Evolutionary conservation across 2,329 filamentous ascomycete species (phyloP).

Genomic region (Tolypocladium pustulatum): DNA sequence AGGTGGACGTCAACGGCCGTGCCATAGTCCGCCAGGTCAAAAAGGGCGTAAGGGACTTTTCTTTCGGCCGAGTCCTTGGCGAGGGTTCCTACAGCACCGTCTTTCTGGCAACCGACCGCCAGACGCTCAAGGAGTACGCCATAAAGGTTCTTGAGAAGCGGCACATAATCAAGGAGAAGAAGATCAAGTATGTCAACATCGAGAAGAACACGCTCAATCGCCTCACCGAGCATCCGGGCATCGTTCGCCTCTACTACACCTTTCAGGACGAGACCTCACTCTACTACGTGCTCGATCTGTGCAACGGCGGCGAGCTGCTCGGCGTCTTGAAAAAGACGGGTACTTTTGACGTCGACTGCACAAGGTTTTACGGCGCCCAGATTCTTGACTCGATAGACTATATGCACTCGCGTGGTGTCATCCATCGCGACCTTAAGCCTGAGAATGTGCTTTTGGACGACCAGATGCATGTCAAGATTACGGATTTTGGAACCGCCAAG

Average conservation of each 20-base stretch:
- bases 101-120: slow-evolving; percentile 81
- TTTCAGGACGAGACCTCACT: slow-evolving; percentile 95
- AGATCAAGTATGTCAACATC: slow-evolving; percentile 99
- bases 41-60: slow-evolving; percentile 95
- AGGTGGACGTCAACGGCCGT: slow-evolving; percentile 76
- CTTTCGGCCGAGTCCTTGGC: slow-evolving; percentile 80
- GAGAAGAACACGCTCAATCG: slow-evolving; percentile 97
- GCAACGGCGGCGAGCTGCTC: slow-evolving; percentile 81
- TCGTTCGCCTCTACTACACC: slow-evolving; percentile 94
- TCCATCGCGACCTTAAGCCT: slow-evolving; percentile 92
- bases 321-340: slow-evolving; percentile 89
- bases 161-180: slow-evolving; percentile 99
- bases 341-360: slow-evolving; percentile 92
- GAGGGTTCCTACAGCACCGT: slow-evolving; percentile 98
- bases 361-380: slow-evolving; percentile 86
- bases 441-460: slow-evolving; percentile 94
- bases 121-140: slow-evolving; percentile 91
- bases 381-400: slow-evolving; percentile 95
- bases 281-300: slow-evolving; percentile 93
- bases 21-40: slow-evolving; percentile 77
- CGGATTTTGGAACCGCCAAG: slow-evolving; percentile 97
- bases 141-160: slow-evolving; percentile 97
- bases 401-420: slow-evolving; percentile 94
- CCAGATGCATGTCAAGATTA: slow-evolving; percentile 97
- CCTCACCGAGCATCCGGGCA: slow-evolving; percentile 89